These are phyloP conservation scores for Ganoderma multipileum DNA, from an alignment of 1,284 basidiomycete genomes.

Conservation along the genomic window DNA sequence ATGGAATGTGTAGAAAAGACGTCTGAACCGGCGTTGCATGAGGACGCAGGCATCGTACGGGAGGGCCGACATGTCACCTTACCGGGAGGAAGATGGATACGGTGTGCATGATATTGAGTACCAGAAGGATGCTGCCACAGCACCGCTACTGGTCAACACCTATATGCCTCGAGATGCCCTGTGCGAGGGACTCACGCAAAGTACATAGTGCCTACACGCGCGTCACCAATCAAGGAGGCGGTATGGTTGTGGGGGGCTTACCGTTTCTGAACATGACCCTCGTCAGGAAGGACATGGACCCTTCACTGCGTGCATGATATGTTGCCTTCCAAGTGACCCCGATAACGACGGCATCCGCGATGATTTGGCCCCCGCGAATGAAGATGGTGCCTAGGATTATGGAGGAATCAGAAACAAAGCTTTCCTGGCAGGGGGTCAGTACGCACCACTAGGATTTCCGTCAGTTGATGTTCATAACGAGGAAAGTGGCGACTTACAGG, in stretches of 20 bases:
- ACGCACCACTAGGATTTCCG: neutral
- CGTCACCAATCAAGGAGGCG: neutral
- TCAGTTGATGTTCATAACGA: neutral
- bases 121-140: neutral
- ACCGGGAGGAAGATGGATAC: neutral
- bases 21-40: neutral
- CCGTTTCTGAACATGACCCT: neutral
- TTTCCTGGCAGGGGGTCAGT: neutral
- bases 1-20: neutral
- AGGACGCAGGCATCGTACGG: neutral
- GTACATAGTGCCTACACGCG: neutral
- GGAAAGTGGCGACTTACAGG: neutral
- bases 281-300: neutral
- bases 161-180: neutral
- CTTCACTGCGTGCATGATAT: neutral
- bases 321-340: slow-evolving; percentile 1
- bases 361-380: neutral
- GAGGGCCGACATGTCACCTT: neutral
- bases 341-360: neutral
- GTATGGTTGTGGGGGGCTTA: neutral
- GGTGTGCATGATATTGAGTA: neutral
- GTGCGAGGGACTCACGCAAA: neutral
- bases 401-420: neutral
- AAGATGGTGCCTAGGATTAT: neutral
- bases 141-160: neutral